These are phyloP conservation scores for Buxus sempervirens DNA, from an alignment of 164 flowering plant species.

Conservation along the genomic window DNA sequence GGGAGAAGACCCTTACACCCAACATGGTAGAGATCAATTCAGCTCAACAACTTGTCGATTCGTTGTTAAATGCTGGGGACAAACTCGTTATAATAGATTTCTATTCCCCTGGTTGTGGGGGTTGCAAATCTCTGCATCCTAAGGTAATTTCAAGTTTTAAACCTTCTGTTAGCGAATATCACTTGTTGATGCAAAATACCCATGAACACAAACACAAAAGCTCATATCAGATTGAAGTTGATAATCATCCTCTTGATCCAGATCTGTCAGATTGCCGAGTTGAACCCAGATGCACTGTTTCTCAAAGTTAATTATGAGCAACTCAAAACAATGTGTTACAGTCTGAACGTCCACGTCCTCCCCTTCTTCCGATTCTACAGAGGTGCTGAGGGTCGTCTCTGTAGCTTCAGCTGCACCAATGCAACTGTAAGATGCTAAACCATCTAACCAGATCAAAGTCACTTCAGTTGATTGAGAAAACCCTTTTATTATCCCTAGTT, in stretches of 20 bases:
- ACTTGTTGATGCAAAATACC: background rate
- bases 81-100: conserved; percentile 72
- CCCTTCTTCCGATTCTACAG: conserved; percentile 74
- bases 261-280: conserved; percentile 76
- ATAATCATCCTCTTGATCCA: conserved; percentile 8
- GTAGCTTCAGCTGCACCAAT: conserved; percentile 84
- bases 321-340: conserved; percentile 52
- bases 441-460: no score
- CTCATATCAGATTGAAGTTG: background rate
- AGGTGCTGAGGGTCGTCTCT: conserved; percentile 58
- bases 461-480: no score
- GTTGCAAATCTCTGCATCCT: conserved; percentile 90
- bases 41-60: conserved; percentile 57
- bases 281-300: conserved; percentile 47
- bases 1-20: conserved; percentile 68
- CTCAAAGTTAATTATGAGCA: conserved; percentile 69
- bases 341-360: conserved; percentile 61
- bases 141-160: conserved; percentile 43
- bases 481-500: background rate
- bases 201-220: background rate
- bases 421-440: conserved; percentile 50
- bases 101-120: conserved; percentile 95
- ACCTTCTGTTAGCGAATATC: background rate
- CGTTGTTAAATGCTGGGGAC: conserved; percentile 60
- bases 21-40: conserved; percentile 84